A percentile compares a stretch with the other conserved stretches of the same genome.
Conservation (phyloP, 148 eudicot genomes). For the Camellia lanceoleosa region DNA sequence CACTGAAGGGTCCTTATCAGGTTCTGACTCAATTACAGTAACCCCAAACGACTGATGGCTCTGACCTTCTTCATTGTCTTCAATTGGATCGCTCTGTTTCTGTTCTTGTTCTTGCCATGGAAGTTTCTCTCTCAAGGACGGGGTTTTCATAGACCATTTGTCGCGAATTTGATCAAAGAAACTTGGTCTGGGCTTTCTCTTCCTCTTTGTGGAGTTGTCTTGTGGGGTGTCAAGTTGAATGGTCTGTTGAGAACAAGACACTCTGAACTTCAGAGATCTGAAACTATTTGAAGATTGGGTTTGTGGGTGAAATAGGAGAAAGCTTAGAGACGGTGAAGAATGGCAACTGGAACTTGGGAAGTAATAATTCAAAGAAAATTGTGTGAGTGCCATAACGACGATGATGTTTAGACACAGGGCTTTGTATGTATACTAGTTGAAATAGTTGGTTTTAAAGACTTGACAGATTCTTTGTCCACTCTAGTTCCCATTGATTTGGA, state of each 20-base stretch:
- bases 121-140: constrained; percentile 37
- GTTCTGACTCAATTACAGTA: constrained; percentile 16
- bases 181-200: constrained; percentile 76
- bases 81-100: constrained; percentile 2
- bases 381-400: constrained; percentile 8
- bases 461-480: too few relatives aligned
- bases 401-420: background rate
- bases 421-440: background rate
- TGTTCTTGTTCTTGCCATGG: constrained; percentile 66
- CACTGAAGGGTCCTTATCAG: constrained; percentile 7
- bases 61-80: constrained; percentile 11
- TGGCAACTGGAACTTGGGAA: constrained; percentile 15
- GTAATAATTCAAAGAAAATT: constrained; percentile 18
- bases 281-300: constrained; percentile 14
- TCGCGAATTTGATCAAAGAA: constrained; percentile 71
- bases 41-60: constrained; percentile 4
- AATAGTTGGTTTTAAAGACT: too few relatives aligned
- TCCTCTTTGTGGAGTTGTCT: constrained; percentile 33
- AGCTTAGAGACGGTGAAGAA: constrained; percentile 17
- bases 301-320: constrained; percentile 19
- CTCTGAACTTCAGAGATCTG: constrained; percentile 37
- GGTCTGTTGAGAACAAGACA: constrained; percentile 32
- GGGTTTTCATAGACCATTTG: constrained; percentile 73
- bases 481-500: too few relatives aligned
- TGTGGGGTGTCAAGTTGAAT: constrained; percentile 31